These are phyloP conservation scores for Xerocomus spinulosus DNA, from an alignment of 768 basidiomycete genomes.

Conservation along the genomic window DNA sequence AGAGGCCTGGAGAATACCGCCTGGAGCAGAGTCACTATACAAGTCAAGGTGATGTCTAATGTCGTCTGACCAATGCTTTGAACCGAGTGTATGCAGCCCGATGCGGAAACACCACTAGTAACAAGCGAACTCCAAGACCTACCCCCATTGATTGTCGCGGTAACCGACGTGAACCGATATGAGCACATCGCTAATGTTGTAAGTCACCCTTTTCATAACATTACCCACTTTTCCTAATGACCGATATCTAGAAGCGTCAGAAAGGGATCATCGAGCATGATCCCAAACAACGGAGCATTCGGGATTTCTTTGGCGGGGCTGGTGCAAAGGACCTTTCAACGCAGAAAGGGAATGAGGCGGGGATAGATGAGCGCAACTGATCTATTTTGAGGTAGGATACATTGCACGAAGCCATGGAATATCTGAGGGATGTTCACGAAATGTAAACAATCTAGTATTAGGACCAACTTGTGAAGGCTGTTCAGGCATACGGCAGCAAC, in stretches of 20 bases:
- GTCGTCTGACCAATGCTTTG: not conserved
- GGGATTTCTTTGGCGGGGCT: slow-evolving; percentile 60
- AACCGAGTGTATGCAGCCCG: slow-evolving; percentile 25
- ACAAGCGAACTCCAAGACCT: slow-evolving; percentile 17
- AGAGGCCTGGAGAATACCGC: slow-evolving; percentile 63
- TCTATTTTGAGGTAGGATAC: slow-evolving; percentile 9
- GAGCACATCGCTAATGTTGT: slow-evolving; percentile 58
- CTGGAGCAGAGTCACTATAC: slow-evolving; percentile 56
- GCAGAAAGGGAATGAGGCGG: slow-evolving; percentile 27
- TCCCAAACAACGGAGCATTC: slow-evolving; percentile 69
- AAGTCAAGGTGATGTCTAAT: slow-evolving; percentile 38
- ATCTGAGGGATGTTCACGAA: slow-evolving; percentile 7
- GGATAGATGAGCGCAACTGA: slow-evolving; percentile 7
- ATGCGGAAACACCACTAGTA: slow-evolving; percentile 20
- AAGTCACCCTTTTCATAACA: slow-evolving; percentile 22
- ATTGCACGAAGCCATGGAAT: not conserved
- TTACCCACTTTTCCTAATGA: slow-evolving; percentile 1
- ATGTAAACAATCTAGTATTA: no score
- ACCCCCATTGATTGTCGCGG: slow-evolving; percentile 38
- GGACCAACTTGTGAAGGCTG: slow-evolving; percentile 14
- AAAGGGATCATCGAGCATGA: slow-evolving; percentile 77
- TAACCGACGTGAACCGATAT: slow-evolving; percentile 51
- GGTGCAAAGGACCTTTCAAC: slow-evolving; percentile 7
- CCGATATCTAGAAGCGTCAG: slow-evolving; percentile 53
- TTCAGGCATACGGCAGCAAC: slow-evolving; percentile 64